Conservation (phyloP, 495 filamentous ascomycete species). For the Xylaria nigripes region DNA sequence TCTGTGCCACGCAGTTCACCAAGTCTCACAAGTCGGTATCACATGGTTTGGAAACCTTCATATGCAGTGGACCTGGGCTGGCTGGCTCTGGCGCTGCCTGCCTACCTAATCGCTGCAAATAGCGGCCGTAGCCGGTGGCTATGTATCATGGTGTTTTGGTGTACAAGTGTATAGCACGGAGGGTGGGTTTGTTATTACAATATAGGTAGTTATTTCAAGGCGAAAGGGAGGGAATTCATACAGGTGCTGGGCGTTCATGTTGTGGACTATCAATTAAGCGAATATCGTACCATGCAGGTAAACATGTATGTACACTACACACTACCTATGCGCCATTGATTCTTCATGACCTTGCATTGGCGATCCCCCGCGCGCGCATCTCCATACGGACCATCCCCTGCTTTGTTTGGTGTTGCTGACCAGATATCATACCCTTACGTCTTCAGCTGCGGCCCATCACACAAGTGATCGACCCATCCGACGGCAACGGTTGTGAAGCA, state of each 20-base stretch:
- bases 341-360: slow-evolving; percentile 6
- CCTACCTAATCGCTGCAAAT: neutral
- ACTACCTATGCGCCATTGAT: neutral
- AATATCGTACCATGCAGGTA: slow-evolving; percentile 1
- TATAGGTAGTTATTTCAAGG: no score
- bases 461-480: neutral
- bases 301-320: no score
- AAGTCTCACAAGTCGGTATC: neutral
- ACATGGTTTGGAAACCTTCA: neutral
- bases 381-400: neutral
- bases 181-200: no score
- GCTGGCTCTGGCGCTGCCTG: neutral
- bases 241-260: neutral
- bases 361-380: slow-evolving; percentile 5
- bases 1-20: slow-evolving; percentile 3
- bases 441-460: neutral
- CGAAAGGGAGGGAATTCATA: no score
- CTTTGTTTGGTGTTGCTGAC: no score
- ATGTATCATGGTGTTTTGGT: neutral
- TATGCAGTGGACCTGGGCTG: neutral
- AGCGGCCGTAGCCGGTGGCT: slow-evolving; percentile 9
- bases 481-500: neutral
- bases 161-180: neutral
- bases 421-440: no score
- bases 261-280: slow-evolving; percentile 2